Evolutionary conservation across 352 stramenopile genomes (phyloP).

Genomic region (Globisporangium nodosum): DNA sequence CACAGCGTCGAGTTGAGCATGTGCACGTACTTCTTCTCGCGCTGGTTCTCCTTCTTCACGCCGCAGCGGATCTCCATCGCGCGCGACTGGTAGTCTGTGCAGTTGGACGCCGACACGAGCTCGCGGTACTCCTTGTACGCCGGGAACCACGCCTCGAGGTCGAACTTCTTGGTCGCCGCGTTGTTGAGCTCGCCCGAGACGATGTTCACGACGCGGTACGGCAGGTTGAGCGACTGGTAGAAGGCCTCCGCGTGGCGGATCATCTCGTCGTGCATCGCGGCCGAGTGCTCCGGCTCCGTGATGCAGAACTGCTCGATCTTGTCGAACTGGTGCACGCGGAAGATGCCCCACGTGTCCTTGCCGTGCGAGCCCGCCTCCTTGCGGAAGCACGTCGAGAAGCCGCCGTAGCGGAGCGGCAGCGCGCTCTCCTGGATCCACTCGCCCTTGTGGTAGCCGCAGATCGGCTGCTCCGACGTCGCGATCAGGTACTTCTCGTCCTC

Average conservation of each 20-base stretch:
- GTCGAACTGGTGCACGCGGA: slow-evolving; percentile 99
- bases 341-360: slow-evolving; percentile 99
- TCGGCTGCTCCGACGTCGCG: slow-evolving; percentile 98
- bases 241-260: slow-evolving; percentile 94
- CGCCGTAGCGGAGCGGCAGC: slow-evolving; percentile 85
- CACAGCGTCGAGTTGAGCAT: slow-evolving; percentile 99
- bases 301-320: slow-evolving; percentile 99
- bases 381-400: slow-evolving; percentile 99
- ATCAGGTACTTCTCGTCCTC: slow-evolving; percentile 99
- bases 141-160: slow-evolving; percentile 99
- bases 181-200: slow-evolving; percentile 98
- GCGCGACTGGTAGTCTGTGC: slow-evolving; percentile 97
- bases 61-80: slow-evolving; percentile 97
- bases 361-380: slow-evolving; percentile 98
- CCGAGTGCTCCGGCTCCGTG: slow-evolving; percentile 91
- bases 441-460: slow-evolving; percentile 98
- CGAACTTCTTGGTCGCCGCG: slow-evolving; percentile 99
- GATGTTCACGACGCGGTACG: slow-evolving; percentile 99
- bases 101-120: slow-evolving; percentile 99
- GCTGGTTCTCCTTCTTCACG: slow-evolving; percentile 93
- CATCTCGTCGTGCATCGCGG: slow-evolving; percentile 93
- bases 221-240: slow-evolving; percentile 96
- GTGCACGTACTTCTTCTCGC: slow-evolving; percentile 97
- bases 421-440: slow-evolving; percentile 85
- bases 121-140: slow-evolving; percentile 98